phyloP scores from a whole-genome alignment of 1,284 basidiomycete species.

The Megacollybia platyphylla region DNA sequence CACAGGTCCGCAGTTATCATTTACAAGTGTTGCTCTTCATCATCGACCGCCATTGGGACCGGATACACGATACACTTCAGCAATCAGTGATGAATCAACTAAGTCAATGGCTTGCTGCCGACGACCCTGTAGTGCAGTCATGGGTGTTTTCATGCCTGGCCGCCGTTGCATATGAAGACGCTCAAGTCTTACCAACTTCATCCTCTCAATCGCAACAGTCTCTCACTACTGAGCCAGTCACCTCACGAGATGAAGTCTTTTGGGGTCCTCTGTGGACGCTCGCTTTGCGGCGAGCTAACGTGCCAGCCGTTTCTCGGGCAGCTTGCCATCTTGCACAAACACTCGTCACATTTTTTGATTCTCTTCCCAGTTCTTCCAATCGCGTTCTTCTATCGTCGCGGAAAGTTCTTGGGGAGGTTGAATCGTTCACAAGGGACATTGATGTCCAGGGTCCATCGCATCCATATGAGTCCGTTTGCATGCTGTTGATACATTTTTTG shows the following conservation, averaged over 20 bases:
- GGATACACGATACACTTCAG: slow-evolving; percentile 45
- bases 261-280: slow-evolving; percentile 80
- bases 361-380: slow-evolving; percentile 11
- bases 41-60: slow-evolving; percentile 61
- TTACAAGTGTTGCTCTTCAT: slow-evolving; percentile 81
- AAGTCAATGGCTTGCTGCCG: slow-evolving; percentile 46
- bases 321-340: slow-evolving; percentile 69
- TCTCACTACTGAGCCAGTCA: slow-evolving; percentile 1
- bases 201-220: slow-evolving; percentile 3
- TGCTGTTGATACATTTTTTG: slow-evolving; percentile 60
- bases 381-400: slow-evolving; percentile 37
- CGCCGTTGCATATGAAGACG: slow-evolving; percentile 45
- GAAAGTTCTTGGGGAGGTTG: slow-evolving; percentile 56
- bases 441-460: slow-evolving; percentile 79
- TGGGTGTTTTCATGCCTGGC: slow-evolving; percentile 78
- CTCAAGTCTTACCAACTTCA: slow-evolving; percentile 3
- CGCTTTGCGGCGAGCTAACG: slow-evolving; percentile 61
- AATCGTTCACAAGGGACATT: slow-evolving; percentile 64
- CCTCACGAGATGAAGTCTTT: slow-evolving; percentile 16
- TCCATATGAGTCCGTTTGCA: slow-evolving; percentile 79
- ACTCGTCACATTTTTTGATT: slow-evolving; percentile 28
- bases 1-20: slow-evolving; percentile 33
- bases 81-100: slow-evolving; percentile 42
- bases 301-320: slow-evolving; percentile 56
- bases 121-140: slow-evolving; percentile 56